phyloP scores from a whole-genome alignment of 1,284 basidiomycete genomes.

The Inonotus obliquus region DNA sequence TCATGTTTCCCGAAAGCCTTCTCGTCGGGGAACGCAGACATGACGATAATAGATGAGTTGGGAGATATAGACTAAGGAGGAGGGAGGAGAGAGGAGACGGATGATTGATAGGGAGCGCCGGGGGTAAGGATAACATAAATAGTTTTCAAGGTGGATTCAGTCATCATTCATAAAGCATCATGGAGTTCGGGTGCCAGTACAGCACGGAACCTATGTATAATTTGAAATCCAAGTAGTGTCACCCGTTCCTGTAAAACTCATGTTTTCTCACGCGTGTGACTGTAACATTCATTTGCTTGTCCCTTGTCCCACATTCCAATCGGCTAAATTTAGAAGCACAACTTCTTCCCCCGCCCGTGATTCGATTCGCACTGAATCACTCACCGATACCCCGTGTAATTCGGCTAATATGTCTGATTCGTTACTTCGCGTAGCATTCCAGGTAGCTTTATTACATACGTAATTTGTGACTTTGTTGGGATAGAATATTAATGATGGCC shows the following conservation, averaged over 20 bases:
- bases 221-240: not conserved
- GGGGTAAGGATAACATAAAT: not conserved
- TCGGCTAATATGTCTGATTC: too few species aligned
- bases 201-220: too few species aligned
- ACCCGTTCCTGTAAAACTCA: too few species aligned
- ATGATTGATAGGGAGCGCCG: not conserved
- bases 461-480: too few species aligned
- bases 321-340: not conserved
- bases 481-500: too few species aligned
- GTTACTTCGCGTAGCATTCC: too few species aligned
- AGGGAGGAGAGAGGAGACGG: too few species aligned
- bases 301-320: too few species aligned
- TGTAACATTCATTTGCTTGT: not conserved
- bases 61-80: not conserved
- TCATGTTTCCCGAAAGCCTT: slow-evolving; percentile 4
- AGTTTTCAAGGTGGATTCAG: not conserved
- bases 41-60: not conserved
- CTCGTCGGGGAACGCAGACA: slow-evolving; percentile 13
- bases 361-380: not conserved
- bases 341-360: too few species aligned
- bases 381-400: not conserved
- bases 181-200: not conserved
- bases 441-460: too few species aligned
- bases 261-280: not conserved
- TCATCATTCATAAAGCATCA: not conserved